Evolutionary conservation across 169 alveolate genomes (phyloP), one percentile per base, ranked within the genome.

Genomic region (Eimeria maxima): DNA sequence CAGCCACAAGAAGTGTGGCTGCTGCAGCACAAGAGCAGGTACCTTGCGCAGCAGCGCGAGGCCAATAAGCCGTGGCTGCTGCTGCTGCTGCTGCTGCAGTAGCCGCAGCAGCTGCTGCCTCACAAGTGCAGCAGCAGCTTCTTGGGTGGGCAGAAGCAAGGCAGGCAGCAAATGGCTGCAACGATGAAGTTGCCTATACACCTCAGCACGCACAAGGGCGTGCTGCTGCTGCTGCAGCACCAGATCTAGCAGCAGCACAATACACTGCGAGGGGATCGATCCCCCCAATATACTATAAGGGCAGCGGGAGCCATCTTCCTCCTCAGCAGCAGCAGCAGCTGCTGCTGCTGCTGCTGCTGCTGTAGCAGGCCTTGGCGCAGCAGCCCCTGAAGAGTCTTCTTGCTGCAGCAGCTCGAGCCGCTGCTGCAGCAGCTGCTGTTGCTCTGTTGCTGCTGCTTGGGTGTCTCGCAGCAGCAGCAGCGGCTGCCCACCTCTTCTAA

Each of bases 101-200:
- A 60, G 69, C 69, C 18, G 69, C 69, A 60, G 69, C 69, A 78
- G 88, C 88, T 78, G 88, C 88, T 78, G 88, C 38, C 88, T 8
- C 24, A 78, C 60, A 1, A 78, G 88, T 13, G 88, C 88, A 78
- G 88, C 88, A 78, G 88, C 88, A 44, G 88, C 88, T 22, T 78
- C 88, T 42, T 78, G 88, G 18, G 88, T 78, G 22, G 88, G 88
- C 1, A 78, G 88, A 60, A 78, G 88, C 88, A 78, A 47, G 13
- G 88, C 29, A 33, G 88, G 88, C 60, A 78, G 88, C 88, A 78
- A 38, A 20, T 78, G 88, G 88, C 88, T 78, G 88, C 88, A 78
- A 65, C 88, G 88, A 63, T 78, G 88, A 1, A 78, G 88, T 63
- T 78, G 63, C 27, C 88, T 78, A 47, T 78, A 78, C 63, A 78